Evolutionary conservation across 129 eudicot species (phyloP).

Genomic region (Flaveria bidentis): DNA sequence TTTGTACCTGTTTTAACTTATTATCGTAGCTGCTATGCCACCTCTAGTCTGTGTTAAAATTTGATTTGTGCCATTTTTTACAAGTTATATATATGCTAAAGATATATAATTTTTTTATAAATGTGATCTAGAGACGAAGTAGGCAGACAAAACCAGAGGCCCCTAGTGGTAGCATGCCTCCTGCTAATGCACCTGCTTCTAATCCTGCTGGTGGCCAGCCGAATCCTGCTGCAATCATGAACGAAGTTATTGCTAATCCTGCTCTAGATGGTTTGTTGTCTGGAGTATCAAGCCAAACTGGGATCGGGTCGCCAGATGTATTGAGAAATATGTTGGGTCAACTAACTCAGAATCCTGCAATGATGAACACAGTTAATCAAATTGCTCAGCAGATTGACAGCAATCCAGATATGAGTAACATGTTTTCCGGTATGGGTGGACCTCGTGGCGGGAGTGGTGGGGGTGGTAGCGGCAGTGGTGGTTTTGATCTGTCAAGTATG

Average conservation of each 20-base stretch:
- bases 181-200: slow-evolving; percentile 30
- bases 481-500: slow-evolving; percentile 80
- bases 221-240: slow-evolving; percentile 62
- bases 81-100: slow-evolving; percentile 12
- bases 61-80: slow-evolving; percentile 4
- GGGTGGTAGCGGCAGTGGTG: slow-evolving; percentile 49
- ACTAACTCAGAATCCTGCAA: slow-evolving; percentile 86
- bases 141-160: slow-evolving; percentile 45
- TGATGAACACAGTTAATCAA: slow-evolving; percentile 85
- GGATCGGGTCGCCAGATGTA: slow-evolving; percentile 79
- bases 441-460: slow-evolving; percentile 34
- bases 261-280: slow-evolving; percentile 74
- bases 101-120: slow-evolving; percentile 5
- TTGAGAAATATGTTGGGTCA: slow-evolving; percentile 87
- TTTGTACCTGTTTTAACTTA: not conserved
- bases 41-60: not conserved
- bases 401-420: slow-evolving; percentile 60
- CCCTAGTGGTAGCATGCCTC: slow-evolving; percentile 32
- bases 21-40: not conserved
- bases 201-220: slow-evolving; percentile 43
- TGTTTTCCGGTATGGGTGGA: slow-evolving; percentile 63
- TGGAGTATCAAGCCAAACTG: slow-evolving; percentile 91
- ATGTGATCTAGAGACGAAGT: slow-evolving; percentile 54
- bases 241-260: slow-evolving; percentile 67
- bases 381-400: slow-evolving; percentile 82